Evolutionary conservation across 2,329 filamentous ascomycete genomes (phyloP), one percentile per base, ranked within the genome.

Genomic region (Epichloe aotearoae): DNA sequence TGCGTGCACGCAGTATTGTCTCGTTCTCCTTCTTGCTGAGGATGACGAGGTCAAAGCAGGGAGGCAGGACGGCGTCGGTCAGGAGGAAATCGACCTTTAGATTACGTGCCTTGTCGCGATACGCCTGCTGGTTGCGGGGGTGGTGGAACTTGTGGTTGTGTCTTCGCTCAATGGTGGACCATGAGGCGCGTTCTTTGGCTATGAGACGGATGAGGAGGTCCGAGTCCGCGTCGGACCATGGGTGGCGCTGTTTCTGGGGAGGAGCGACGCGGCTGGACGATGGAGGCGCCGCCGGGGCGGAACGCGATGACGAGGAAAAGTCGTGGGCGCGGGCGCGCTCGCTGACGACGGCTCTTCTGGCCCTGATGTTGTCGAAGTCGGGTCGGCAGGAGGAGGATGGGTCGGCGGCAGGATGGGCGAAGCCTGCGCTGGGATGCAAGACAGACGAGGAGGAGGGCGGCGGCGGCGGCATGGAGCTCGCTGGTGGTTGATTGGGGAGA

Each of bases 31-130:
- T 80, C 53, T 64, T 64, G 15, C 74, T 67, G 14, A 80, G 65
- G 11, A 66, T 62, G 15, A 80, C 71, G 4, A 64, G 59, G 54
- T 80, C 74, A 52, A 80, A 80, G 5, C 68, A 65, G 0, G 63
- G 61, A 2, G 75, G 74, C 4, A 80, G 62, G 10, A 64, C 38
- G 2, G 52, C 53, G 57, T 79, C 74, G 2, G 63, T 60, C 47
- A 71, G 66, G 15, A 80, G 64, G 44, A 74, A 68, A 34, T 74
- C 70, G 37, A 76, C 73, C 64, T 80, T 80, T 50, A 78, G 55
- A 51, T 77, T 72, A 47, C 77, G 72, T n/a, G 77, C 77, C 62
- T 75, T 76, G 66, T 80, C 77, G 6, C 77, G 75, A 51, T 76
- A 69, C 4, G 74, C 73, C 60, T 79, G 76, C 63, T 79, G 76